Conservation (phyloP, 345 rosid genomes). For the Lepidium didymum region DNA sequence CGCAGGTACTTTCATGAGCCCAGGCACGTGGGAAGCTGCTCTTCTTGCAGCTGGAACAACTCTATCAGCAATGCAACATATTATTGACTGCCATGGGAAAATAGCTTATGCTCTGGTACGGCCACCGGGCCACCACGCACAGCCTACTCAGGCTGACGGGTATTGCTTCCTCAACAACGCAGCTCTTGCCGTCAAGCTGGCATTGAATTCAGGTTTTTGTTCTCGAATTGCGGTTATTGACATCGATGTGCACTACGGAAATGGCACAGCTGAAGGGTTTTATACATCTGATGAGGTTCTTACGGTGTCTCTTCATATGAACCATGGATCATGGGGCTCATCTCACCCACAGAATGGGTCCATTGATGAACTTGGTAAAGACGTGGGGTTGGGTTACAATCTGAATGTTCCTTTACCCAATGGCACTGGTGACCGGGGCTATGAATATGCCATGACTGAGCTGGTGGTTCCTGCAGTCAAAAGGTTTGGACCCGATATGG, state of each 20-base stretch:
- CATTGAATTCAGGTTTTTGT: constrained; percentile 51
- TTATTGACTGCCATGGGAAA: constrained; percentile 56
- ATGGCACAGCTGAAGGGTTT: constrained; percentile 90
- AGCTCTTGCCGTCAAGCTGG: constrained; percentile 61
- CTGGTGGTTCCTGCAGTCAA: constrained; percentile 60
- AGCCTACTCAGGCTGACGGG: constrained; percentile 84
- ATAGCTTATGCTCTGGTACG: constrained; percentile 70
- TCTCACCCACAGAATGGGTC: constrained; percentile 82
- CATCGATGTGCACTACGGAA: constrained; percentile 87
- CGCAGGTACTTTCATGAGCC: constrained; percentile 71
- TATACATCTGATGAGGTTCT: constrained; percentile 54
- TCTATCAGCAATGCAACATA: constrained; percentile 64
- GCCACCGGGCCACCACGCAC: constrained; percentile 96
- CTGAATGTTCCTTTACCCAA: constrained; percentile 79
- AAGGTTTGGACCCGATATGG: constrained; percentile 57
- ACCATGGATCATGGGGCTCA: constrained; percentile 96
- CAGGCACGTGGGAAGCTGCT: constrained; percentile 67
- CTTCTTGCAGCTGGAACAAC: constrained; percentile 86
- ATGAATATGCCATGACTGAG: constrained; percentile 51
- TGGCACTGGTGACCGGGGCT: constrained; percentile 86
- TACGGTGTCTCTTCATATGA: constrained; percentile 86
- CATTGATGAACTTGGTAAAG: constrained; percentile 71
- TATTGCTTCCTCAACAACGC: constrained; percentile 89
- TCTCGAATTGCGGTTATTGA: constrained; percentile 56
- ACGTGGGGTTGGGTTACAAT: constrained; percentile 70